Conservation (phyloP, 2,329 filamentous ascomycete species). For the Diplocarpon rosae region DNA sequence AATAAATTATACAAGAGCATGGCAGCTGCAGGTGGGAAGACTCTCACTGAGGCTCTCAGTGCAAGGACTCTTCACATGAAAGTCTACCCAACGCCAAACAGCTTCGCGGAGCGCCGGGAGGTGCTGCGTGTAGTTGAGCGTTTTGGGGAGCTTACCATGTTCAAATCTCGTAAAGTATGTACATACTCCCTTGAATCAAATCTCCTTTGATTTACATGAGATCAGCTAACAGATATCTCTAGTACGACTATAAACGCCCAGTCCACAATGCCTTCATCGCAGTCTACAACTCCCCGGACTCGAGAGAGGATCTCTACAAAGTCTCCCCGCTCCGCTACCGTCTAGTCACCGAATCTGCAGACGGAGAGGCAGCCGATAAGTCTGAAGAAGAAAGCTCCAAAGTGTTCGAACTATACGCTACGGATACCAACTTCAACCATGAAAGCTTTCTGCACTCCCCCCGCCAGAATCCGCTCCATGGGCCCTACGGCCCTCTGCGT, state of each 20-base stretch:
- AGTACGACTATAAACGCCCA: constrained; percentile 16
- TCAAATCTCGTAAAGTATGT: constrained; percentile 25
- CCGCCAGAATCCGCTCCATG: constrained; percentile 19
- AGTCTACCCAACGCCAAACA: constrained; percentile 22
- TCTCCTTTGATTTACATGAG: neutral
- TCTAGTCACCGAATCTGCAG: constrained; percentile 8
- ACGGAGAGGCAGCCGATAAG: neutral
- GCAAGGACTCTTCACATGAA: constrained; percentile 25
- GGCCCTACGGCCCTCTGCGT: constrained; percentile 19
- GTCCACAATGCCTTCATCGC: constrained; percentile 23
- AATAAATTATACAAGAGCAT: too few relatives aligned
- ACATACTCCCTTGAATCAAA: too few relatives aligned
- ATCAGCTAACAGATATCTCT: neutral
- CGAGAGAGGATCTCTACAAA: constrained; percentile 16
- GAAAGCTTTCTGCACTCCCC: constrained; percentile 12
- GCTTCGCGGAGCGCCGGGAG: constrained; percentile 26
- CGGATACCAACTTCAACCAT: constrained; percentile 15
- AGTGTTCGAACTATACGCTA: constrained; percentile 19
- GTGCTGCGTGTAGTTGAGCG: constrained; percentile 26
- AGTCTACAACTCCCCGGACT: constrained; percentile 17
- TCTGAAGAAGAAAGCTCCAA: neutral
- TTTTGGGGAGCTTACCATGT: constrained; percentile 26
- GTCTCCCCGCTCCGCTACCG: constrained; percentile 23
- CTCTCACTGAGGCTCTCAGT: too few relatives aligned
- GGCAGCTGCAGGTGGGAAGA: too few relatives aligned